Percentiles rank a stretch among this genome's conserved stretches.
Evolutionary conservation across 306 rosid species (phyloP).

Genomic region (Glycine tomentella): DNA sequence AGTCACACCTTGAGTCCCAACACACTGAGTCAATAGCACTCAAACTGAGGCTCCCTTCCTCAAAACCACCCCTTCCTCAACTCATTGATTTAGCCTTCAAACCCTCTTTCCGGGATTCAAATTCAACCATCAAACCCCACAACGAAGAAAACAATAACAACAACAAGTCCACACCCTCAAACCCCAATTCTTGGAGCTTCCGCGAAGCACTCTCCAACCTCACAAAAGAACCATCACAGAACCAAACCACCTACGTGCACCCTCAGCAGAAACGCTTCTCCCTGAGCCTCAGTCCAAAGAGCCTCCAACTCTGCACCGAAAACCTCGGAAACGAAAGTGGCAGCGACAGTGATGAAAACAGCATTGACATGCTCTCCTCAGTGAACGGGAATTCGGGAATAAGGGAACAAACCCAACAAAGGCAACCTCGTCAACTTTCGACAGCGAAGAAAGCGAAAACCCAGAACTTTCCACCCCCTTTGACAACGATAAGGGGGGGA

Average conservation of each 20-base stretch:
- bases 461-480: constrained; percentile 81
- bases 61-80: constrained; percentile 52
- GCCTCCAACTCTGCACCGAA: constrained; percentile 82
- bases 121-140: constrained; percentile 35
- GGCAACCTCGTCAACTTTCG: constrained; percentile 41
- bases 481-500: constrained; percentile 93
- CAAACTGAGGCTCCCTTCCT: constrained; percentile 57
- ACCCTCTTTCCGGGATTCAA: constrained; percentile 51
- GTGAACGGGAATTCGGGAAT: constrained; percentile 40
- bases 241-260: constrained; percentile 60
- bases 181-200: constrained; percentile 59
- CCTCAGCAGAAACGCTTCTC: constrained; percentile 64
- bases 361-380: constrained; percentile 52
- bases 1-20: constrained; percentile 68
- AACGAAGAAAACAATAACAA: constrained; percentile 25
- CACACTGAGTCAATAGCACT: constrained; percentile 69
- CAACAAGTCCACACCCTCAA: constrained; percentile 24
- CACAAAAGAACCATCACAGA: constrained; percentile 26
- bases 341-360: constrained; percentile 60
- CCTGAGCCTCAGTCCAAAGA: too few relatives aligned
- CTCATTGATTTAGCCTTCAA: constrained; percentile 57
- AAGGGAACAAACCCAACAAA: constrained; percentile 41
- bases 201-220: constrained; percentile 62
- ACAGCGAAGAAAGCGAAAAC: constrained; percentile 53
- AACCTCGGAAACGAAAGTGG: constrained; percentile 90